These are phyloP conservation scores for Orobanche coerulescens DNA, from an alignment of 257 asterid species.

Conservation along the genomic window DNA sequence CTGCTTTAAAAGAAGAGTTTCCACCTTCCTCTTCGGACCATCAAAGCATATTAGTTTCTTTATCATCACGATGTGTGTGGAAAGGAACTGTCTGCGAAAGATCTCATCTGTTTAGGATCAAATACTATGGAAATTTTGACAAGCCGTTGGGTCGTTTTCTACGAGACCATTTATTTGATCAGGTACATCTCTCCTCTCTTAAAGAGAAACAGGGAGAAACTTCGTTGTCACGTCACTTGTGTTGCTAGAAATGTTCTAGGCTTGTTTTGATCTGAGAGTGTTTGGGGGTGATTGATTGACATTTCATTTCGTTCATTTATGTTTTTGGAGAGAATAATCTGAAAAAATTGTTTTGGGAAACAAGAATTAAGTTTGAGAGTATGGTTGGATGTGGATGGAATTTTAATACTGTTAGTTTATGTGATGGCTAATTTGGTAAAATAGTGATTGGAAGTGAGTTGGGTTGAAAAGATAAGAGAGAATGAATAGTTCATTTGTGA, in stretches of 20 bases:
- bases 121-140: constrained; percentile 83
- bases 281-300: too few species aligned
- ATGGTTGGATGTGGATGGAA: too few species aligned
- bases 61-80: constrained; percentile 91
- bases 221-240: neutral
- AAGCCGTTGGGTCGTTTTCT: constrained; percentile 96
- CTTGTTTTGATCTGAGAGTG: neutral
- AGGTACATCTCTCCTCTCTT: constrained; percentile 40
- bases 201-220: neutral
- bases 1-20: constrained; percentile 54
- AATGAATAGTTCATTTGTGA: too few species aligned
- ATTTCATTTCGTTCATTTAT: too few species aligned
- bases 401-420: too few species aligned
- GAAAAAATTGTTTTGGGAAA: too few species aligned
- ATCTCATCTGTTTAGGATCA: constrained; percentile 84
- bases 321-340: too few species aligned
- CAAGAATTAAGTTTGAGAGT: too few species aligned
- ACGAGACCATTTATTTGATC: constrained; percentile 85
- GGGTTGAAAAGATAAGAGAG: too few species aligned
- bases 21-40: constrained; percentile 81
- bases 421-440: too few species aligned
- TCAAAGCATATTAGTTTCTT: constrained; percentile 90
- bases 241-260: constrained; percentile 1
- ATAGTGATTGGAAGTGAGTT: too few species aligned
- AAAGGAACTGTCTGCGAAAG: constrained; percentile 94